Evolutionary conservation across 2,329 filamentous ascomycete species (phyloP), one percentile per base, ranked within the genome.

Genomic region (Aspergillus spinulosporus): DNA sequence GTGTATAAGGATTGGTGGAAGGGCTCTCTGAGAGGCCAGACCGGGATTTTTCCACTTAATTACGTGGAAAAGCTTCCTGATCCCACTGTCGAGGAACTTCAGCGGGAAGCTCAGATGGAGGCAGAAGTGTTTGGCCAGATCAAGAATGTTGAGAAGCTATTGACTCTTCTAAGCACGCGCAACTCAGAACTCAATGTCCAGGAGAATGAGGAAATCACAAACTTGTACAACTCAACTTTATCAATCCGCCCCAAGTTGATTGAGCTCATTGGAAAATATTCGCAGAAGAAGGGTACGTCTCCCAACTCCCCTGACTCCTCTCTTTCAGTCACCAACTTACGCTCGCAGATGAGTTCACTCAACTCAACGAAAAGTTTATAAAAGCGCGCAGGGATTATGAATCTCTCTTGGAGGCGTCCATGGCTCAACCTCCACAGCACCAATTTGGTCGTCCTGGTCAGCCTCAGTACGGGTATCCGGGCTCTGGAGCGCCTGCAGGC

Each of bases 1-100:
- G 94, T 97, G 1, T 99, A 95, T 78, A 99, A 97, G 75, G 94
- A 99, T 74, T 99, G 94, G 94, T 99, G 94, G 94, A 93, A 96
- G 66, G 94, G 94, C 1, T 96, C 92, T 42, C 79, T 99, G 57
- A 87, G 92, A 70, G 94, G 94, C 15, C 91, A 97, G 74, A 97
- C 92, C 5, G 94, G 94, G 65, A 99, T 99, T 62, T 99, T 99
- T 75, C 94, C 94, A 5, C 83, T 99, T 62, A 99, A 99, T 77
- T 99, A 99, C 69, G 94, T 99, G 12, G 94, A 99, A 78, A 99
- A 99, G 75, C 80, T 99, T 62, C 87, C 92, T 54, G 94, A 99
- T 69, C 94, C 94, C 4, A 97, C 94, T 0, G 87, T 88, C 14
- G 93, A 97, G 64, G 94, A 99, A 80, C 76, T 99, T 64, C 92